Evolutionary conservation across 371 early-diverging fungal species (phyloP), one percentile per base, ranked within the genome.

Genomic region (Mortierella sp.): DNA sequence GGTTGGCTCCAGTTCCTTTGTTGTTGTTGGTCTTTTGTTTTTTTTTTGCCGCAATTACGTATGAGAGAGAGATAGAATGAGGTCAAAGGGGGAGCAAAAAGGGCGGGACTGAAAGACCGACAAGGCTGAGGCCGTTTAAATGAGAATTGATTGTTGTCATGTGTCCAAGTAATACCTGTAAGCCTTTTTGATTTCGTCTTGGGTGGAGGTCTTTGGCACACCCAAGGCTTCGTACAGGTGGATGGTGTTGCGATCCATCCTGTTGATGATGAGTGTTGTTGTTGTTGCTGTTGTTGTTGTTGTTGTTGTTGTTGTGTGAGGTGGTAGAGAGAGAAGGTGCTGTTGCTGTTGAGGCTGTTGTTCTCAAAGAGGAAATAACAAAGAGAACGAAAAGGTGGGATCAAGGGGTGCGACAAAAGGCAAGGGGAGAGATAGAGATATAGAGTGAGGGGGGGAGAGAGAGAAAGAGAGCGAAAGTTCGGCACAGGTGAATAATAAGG

Each of bases 161-260:
- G 70, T 31, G 19, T 10, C 31, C 11, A 13, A 19, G 54, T 54
- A n/a, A 70, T 81, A 86, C 86, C 86, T 86, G 89, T 92, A 95
- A 31, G 95, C 94, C 79, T 92, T 92, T 87, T 94, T 95, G 75
- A 96, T 92, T 72, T 96, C 95, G 24, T 89, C 90, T 48, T 90
- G 89, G 31, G 94, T 92, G 21, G 96, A 92, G 19, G 85, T 83
- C 78, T 90, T 90, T n/a, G 89, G 84, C 26, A 97, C 89, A 2
- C 92, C 93, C n/a, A 97, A 88, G 48, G 90, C 88, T 70, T 90
- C 89, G 77, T 95, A 95, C 50, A 94, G 88, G 76, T 89, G 89
- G 52, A 83, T 84, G 70, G 88, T 90, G 73, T 89, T 90, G 73
- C 91, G 88, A 79, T 91, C 91, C 91, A 91, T 91, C 76, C 42